Base-by-base conservation (phyloP, 2,329 filamentous ascomycete genomes). In the Fusarium longipes region DNA sequence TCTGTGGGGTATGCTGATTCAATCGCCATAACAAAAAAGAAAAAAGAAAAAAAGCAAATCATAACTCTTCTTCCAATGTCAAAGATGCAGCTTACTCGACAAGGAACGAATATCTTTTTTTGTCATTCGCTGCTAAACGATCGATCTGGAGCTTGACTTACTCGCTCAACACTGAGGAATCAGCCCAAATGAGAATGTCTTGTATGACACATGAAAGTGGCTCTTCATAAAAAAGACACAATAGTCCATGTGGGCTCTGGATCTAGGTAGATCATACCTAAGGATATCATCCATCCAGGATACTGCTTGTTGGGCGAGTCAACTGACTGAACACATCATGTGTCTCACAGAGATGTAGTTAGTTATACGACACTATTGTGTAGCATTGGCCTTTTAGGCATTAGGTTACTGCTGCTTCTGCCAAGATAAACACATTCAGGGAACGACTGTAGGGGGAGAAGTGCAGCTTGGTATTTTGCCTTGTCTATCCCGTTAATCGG, bases 271-370 rank as follows among this genome's bases (percentile, higher is more conserved):
- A 45, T 27, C 49, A 29, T 39, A 17, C 30, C 55, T 11, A 17
- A 35, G 51, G 29, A 36, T 30, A 45, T 40, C 57, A 40, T 43
- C 8, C 33, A 25, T 30, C 55, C 52, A 51, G 56, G 54, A 42
- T 61, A 18, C 39, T 61, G 33, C 39, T 39, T 53, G 54, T 53
- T 27, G 24, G 40, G 35, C 50, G 36, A 54, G 49, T 65, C 63
- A 70, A 47, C 56, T 47, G 38, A 17, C 33, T 53, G 32, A 38
- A 15, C 57, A 60, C 60, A 47, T 27, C 39, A 42, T 40, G 55
- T 70, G 69, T 71, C 69, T 70, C 68, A 70, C 63, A 45, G 55
- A 65, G 47, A 60, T 60, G 53, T 51, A 53, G 44, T n/a, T 35
- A 18, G 18, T 15, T 62, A 54, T 50, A 42, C 35, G 38, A 60